These are phyloP conservation scores for Melastoma candidum DNA, from an alignment of 441 rosid genomes.

Conservation along the genomic window DNA sequence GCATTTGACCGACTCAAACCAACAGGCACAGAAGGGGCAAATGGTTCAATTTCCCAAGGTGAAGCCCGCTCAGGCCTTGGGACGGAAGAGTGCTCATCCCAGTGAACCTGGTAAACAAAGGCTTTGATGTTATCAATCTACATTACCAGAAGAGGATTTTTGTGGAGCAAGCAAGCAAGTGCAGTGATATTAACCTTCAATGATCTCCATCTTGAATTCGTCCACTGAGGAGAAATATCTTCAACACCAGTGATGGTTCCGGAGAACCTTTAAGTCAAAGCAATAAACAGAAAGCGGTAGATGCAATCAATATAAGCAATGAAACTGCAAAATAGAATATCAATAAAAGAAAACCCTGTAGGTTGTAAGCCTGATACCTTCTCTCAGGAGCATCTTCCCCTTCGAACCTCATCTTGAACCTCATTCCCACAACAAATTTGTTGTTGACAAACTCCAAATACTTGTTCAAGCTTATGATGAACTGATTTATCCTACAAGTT, in stretches of 20 bases:
- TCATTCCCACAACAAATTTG: conserved; percentile 47
- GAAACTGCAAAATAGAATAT: conserved; percentile 3
- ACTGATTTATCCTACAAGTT: conserved; percentile 48
- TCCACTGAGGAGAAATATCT: conserved; percentile 53
- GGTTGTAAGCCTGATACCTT: conserved; percentile 25
- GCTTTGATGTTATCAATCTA: background rate
- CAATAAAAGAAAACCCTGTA: background rate
- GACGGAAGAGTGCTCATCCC: conserved; percentile 62
- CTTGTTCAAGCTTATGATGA: conserved; percentile 57
- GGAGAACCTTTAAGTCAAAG: conserved; percentile 35
- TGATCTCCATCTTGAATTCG: conserved; percentile 56
- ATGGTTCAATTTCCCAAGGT: conserved; percentile 62
- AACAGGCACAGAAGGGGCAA: conserved; percentile 26
- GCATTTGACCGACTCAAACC: conserved; percentile 26
- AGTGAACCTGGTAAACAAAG: conserved; percentile 35
- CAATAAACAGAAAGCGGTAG: background rate
- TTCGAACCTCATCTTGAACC: conserved; percentile 63
- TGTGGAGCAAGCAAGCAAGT: background rate
- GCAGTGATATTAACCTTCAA: conserved; percentile 30
- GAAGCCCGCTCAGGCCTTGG: conserved; percentile 52
- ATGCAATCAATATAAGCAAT: background rate
- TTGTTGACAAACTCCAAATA: conserved; percentile 43
- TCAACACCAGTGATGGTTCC: conserved; percentile 56
- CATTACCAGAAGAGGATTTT: background rate
- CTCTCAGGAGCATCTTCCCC: conserved; percentile 66